A percentile compares a stretch with the other conserved stretches of the same genome.
Evolutionary conservation across 106 monocot genomes (phyloP).

Genomic region (Chionographis japonica): DNA sequence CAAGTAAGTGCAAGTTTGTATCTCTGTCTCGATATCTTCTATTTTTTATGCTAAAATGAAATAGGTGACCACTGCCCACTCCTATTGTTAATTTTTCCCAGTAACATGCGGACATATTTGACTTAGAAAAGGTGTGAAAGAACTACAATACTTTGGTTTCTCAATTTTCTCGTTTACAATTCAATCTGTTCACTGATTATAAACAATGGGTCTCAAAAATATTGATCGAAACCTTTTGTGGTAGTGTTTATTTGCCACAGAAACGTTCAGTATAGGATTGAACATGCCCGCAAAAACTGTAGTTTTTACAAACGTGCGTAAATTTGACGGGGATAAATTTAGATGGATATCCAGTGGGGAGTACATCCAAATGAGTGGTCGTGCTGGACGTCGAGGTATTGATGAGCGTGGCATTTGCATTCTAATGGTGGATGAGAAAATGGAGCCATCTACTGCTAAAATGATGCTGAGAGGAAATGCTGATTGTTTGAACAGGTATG

Average conservation of each 20-base stretch:
- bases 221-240: constrained; percentile 19
- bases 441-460: constrained; percentile 98
- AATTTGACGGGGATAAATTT: constrained; percentile 99
- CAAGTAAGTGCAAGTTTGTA: too few relatives aligned
- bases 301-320: constrained; percentile 94
- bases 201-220: too few relatives aligned
- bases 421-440: constrained; percentile 98
- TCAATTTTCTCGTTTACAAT: too few relatives aligned
- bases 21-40: too few relatives aligned
- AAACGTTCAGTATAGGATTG: constrained; percentile 98
- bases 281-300: constrained; percentile 99
- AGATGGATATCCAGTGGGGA: constrained; percentile 97
- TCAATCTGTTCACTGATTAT: too few relatives aligned
- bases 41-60: too few relatives aligned
- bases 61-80: too few relatives aligned
- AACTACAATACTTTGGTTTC: too few relatives aligned
- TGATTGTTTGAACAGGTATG: constrained; percentile 91
- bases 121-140: too few relatives aligned
- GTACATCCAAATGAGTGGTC: constrained; percentile 99
- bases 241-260: constrained; percentile 98
- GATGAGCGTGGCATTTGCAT: constrained; percentile 97
- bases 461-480: constrained; percentile 93
- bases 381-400: constrained; percentile 97
- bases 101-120: too few relatives aligned
- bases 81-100: too few relatives aligned